These are phyloP conservation scores for Polytolypa hystricis DNA, from an alignment of 2,329 filamentous ascomycete species.

Conservation along the genomic window DNA sequence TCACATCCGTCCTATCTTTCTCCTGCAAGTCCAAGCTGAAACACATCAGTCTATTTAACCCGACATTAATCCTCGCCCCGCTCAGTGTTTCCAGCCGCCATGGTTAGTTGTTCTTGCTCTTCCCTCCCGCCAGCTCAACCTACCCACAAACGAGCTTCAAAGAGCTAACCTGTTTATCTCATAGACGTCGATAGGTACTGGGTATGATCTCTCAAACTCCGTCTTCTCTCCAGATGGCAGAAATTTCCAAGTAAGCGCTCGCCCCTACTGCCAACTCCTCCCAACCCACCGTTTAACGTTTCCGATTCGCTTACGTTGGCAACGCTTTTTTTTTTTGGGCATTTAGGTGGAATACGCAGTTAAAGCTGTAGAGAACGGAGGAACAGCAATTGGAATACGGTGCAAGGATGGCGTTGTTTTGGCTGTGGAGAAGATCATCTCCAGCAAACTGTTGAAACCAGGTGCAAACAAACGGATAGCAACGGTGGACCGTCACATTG, in stretches of 20 bases:
- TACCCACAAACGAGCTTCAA: constrained; percentile 10
- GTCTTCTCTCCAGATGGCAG: constrained; percentile 98
- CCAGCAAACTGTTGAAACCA: constrained; percentile 88
- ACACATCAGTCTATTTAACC: too few relatives aligned
- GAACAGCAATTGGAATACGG: constrained; percentile 89
- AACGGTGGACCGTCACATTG: constrained; percentile 85
- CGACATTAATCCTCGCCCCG: not conserved
- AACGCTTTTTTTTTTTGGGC: too few relatives aligned
- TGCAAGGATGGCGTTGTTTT: constrained; percentile 96
- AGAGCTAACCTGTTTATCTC: constrained; percentile 1
- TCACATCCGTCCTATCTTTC: not conserved
- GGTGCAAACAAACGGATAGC: constrained; percentile 96
- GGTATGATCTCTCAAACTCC: constrained; percentile 98
- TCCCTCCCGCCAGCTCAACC: not conserved
- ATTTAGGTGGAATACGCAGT: constrained; percentile 78
- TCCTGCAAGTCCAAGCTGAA: not conserved
- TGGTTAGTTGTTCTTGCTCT: too few relatives aligned
- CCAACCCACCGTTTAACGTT: constrained; percentile 1
- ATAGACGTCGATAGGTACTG: constrained; percentile 98
- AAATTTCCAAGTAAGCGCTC: constrained; percentile 72
- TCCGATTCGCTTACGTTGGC: constrained; percentile 14
- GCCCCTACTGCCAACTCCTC: not conserved
- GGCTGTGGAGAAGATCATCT: constrained; percentile 91
- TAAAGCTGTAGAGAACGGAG: constrained; percentile 96
- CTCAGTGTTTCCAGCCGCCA: not conserved